These are phyloP conservation scores for Eleusine coracana DNA, from an alignment of 176 grass and related monocot genomes.

Conservation along the genomic window DNA sequence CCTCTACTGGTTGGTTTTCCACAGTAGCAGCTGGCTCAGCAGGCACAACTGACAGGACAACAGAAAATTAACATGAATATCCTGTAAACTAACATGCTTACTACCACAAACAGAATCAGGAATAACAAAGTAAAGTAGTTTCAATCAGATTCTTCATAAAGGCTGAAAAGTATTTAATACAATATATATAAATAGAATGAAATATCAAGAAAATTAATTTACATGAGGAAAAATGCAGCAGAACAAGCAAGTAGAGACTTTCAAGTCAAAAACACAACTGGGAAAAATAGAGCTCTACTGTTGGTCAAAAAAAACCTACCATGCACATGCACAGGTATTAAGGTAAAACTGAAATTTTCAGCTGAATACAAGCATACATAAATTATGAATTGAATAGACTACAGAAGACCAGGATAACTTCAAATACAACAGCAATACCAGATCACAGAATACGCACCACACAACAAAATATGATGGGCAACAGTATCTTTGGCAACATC, in stretches of 20 bases:
- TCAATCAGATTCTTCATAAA: constrained; percentile 23
- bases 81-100: constrained; percentile 17
- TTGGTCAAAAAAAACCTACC: background rate
- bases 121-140: constrained; percentile 2
- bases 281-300: background rate
- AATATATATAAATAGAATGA: constrained; percentile 7
- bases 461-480: constrained; percentile 7
- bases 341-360: background rate
- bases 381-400: constrained; percentile 12
- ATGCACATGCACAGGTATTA: background rate
- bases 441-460: background rate
- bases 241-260: background rate
- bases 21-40: constrained; percentile 65
- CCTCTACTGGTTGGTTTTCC: constrained; percentile 84
- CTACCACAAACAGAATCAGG: constrained; percentile 30
- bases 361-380: background rate
- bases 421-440: constrained; percentile 4
- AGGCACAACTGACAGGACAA: constrained; percentile 56
- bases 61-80: constrained; percentile 18
- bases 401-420: background rate
- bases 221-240: constrained; percentile 18
- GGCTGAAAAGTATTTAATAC: background rate
- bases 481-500: background rate
- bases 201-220: background rate
- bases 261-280: background rate